Base-by-base conservation (phyloP, 2,329 filamentous ascomycete species). In the Cytospora piceae region DNA sequence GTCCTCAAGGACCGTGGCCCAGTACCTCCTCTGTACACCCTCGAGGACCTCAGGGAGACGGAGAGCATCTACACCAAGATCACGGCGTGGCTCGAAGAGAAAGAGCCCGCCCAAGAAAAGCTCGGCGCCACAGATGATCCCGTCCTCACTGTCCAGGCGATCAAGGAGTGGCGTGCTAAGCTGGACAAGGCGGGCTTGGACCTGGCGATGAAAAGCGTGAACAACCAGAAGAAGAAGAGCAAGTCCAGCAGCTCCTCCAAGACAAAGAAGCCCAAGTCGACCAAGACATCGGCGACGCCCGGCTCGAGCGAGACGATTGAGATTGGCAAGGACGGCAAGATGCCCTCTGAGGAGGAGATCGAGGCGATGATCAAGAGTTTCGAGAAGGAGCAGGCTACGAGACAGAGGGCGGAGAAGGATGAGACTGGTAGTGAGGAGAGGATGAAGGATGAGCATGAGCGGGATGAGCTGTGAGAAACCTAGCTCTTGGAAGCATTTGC, bases 21-120 rank as follows among this genome's bases (percentile, higher is more conserved):
- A 22, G 78, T 85, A 29, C 85, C 89, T 52, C 86, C 90, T 22
- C 79, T 90, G 46, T 96, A 96, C 79, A 89, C 84, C 0, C 79
- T 87, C 11, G 86, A 90, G 34, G 94, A 98, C 72, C 81, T 97
- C 37, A 81, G 84, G 52, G 80, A 83, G 57, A 81, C 95, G 29
- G 84, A 88, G 60, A 82, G 85, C 14, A 79, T 87, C 22, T 86
- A 89, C 72, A 84, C 87, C 32, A 83, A 85, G 17, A 86, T 89
- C 22, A 79, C 83, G 20, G 81, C 84, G 24, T 99, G 94, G 94
- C 82, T 99, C 24, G 85, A 88, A 37, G 85, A 90, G 69, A 90
- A 91, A 74, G 78, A 91, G 57, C 80, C 83, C 2, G 84, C 85
- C 71, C 94, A 98, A 77, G 85, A 88, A 34, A 88, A 87, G 70